A percentile compares a stretch with the other conserved stretches of the same genome.
Conservation (phyloP, 805 yeast genomes). For the Myxozyma sirexii region DNA sequence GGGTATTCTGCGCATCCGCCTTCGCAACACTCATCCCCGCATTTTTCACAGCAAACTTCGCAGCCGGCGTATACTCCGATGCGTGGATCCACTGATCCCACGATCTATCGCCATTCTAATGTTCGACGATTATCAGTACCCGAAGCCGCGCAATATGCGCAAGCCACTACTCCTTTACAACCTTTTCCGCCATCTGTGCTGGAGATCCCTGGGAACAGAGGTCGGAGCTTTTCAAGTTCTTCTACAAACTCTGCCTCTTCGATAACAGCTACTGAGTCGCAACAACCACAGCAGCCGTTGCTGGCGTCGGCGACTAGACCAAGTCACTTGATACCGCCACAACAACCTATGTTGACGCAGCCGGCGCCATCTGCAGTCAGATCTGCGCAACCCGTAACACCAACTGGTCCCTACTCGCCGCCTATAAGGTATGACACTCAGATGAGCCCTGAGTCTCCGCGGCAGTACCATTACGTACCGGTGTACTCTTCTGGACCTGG, state of each 20-base stretch:
- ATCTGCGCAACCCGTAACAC: background rate
- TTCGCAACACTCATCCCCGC: background rate
- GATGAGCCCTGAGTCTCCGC: constrained; percentile 3
- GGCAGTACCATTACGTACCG: background rate
- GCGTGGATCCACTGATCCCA: constrained; percentile 18
- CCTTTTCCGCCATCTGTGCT: background rate
- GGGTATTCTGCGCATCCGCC: background rate
- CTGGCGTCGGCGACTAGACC: background rate
- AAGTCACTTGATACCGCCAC: background rate
- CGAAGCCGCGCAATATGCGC: constrained; percentile 1
- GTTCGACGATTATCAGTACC: constrained; percentile 17
- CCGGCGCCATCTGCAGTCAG: constrained; percentile 1
- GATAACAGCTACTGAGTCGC: background rate
- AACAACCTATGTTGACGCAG: constrained; percentile 6
- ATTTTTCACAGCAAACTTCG: background rate
- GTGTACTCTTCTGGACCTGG: background rate
- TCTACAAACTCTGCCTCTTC: constrained; percentile 7
- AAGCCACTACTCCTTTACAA: background rate
- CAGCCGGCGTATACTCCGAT: background rate
- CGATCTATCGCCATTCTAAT: constrained; percentile 18
- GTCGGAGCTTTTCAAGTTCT: background rate
- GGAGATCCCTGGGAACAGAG: background rate
- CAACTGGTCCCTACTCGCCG: background rate
- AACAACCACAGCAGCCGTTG: background rate
- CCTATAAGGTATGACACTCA: background rate